phyloP scores from a whole-genome alignment of 495 filamentous ascomycete genomes.

The Penicillium angulare region DNA sequence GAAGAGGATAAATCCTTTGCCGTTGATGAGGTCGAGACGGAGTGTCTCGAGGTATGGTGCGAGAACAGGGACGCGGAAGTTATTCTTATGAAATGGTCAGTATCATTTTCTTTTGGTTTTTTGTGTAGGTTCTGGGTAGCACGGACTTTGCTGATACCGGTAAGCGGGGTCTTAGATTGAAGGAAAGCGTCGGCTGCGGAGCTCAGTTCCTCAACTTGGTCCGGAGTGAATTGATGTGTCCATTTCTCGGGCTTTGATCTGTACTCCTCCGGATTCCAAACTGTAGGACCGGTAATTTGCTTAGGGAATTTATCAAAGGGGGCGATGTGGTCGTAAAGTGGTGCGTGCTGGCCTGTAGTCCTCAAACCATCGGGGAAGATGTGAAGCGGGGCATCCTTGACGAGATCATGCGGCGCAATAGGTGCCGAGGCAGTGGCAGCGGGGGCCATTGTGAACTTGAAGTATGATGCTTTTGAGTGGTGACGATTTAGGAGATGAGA shows the following conservation, averaged over 20 bases:
- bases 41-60: conserved; percentile 51
- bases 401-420: conserved; percentile 32
- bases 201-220: conserved; percentile 66
- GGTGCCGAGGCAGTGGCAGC: conserved; percentile 31
- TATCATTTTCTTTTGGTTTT: neutral
- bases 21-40: conserved; percentile 68
- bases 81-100: conserved; percentile 10
- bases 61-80: conserved; percentile 60
- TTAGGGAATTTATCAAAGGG: conserved; percentile 71
- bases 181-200: conserved; percentile 65
- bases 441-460: conserved; percentile 36
- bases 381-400: conserved; percentile 25
- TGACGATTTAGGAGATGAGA: neutral
- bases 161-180: conserved; percentile 58
- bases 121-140: neutral
- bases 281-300: conserved; percentile 68
- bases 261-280: conserved; percentile 73
- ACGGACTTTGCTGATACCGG: conserved; percentile 63
- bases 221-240: conserved; percentile 63
- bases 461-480: conserved; percentile 1
- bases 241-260: conserved; percentile 65
- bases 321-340: conserved; percentile 60
- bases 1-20: conserved; percentile 81
- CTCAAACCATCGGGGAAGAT: conserved; percentile 52
- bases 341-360: conserved; percentile 75